Evolutionary conservation across 441 rosid species (phyloP).

Genomic region (Rhodomyrtus psidioides): DNA sequence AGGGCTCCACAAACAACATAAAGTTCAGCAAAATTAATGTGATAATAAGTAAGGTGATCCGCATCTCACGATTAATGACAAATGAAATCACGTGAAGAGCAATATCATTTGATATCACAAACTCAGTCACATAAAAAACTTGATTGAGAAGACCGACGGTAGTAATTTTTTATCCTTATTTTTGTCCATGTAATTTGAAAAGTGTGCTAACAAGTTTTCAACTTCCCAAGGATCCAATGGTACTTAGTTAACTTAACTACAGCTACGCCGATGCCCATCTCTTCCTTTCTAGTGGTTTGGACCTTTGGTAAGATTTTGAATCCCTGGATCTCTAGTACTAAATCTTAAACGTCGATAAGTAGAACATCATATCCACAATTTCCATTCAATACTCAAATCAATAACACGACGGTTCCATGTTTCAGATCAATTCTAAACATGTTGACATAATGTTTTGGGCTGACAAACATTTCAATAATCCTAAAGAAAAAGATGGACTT

Average conservation of each 20-base stretch:
- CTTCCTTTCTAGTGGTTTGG: neutral
- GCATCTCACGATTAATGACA: neutral
- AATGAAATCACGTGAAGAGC: neutral
- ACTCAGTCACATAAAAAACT: neutral
- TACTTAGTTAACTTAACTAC: neutral
- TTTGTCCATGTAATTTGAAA: neutral
- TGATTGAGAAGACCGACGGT: neutral
- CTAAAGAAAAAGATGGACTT: too few relatives aligned
- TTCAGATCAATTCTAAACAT: neutral
- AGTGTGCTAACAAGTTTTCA: neutral
- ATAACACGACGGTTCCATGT: accelerated
- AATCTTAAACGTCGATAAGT: neutral
- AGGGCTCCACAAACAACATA: too few relatives aligned
- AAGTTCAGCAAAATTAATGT: too few relatives aligned
- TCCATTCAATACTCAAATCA: neutral
- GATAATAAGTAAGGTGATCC: too few relatives aligned
- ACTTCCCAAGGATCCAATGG: neutral
- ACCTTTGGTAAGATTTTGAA: neutral
- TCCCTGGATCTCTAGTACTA: neutral
- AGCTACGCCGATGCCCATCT: neutral
- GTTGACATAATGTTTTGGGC: too few relatives aligned
- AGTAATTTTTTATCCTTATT: neutral
- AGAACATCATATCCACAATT: neutral
- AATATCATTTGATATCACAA: too few relatives aligned
- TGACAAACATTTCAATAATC: too few relatives aligned